phyloP scores from a whole-genome alignment of 73 alveolate species.

The Blepharisma japonicum region DNA sequence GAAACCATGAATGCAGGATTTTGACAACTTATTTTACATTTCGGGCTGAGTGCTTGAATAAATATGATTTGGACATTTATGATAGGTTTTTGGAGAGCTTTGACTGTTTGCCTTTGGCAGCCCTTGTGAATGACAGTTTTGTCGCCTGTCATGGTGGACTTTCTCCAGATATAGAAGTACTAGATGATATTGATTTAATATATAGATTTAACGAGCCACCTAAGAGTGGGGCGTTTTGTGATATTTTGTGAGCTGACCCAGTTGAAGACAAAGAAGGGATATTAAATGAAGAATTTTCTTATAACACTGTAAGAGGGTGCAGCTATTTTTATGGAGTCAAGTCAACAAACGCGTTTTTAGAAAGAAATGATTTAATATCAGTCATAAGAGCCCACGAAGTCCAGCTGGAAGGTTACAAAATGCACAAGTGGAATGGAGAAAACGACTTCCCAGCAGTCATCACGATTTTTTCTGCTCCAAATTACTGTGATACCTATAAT shows the following conservation, averaged over 20 bases:
- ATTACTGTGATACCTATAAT: conserved; percentile 80
- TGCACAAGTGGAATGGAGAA: conserved; percentile 88
- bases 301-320: conserved; percentile 83
- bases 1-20: conserved; percentile 69
- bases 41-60: conserved; percentile 52
- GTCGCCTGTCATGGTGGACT: conserved; percentile 84
- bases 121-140: conserved; percentile 62
- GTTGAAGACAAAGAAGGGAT: conserved; percentile 64
- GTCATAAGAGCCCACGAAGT: conserved; percentile 88
- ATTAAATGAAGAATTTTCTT: conserved; percentile 42
- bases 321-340: conserved; percentile 77
- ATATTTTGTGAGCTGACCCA: conserved; percentile 85
- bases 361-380: conserved; percentile 62
- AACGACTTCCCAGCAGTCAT: conserved; percentile 77
- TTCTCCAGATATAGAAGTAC: conserved; percentile 63
- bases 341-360: conserved; percentile 67
- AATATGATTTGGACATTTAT: conserved; percentile 71
- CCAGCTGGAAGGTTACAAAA: conserved; percentile 77
- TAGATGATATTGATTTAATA: conserved; percentile 59
- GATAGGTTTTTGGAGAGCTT: conserved; percentile 69
- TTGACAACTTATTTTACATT: neutral
- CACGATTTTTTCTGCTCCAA: conserved; percentile 88
- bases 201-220: conserved; percentile 74
- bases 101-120: conserved; percentile 68
- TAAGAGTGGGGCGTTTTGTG: conserved; percentile 68